Evolutionary conservation across 2,329 filamentous ascomycete species (phyloP), one percentile per base, ranked within the genome.

Genomic region (Parastagonospora nodorum): DNA sequence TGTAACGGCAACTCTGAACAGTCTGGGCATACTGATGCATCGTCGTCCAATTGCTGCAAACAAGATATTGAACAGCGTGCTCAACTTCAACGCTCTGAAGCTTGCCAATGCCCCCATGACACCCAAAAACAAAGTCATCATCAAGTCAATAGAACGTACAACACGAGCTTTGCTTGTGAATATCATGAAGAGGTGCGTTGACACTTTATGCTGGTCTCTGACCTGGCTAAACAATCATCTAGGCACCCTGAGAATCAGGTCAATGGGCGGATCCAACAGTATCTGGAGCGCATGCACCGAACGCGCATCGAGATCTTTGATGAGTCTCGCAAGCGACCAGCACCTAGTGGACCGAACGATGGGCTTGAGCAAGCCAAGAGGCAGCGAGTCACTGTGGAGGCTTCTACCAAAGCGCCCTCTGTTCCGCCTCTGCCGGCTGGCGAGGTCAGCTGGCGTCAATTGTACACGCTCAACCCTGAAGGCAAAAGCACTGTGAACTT

Each of bases 81-180:
- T 99, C 60, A 92, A 86, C 72, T 99, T 97, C 81, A 96, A 96
- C 68, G 94, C 94, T 0, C 78, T 97, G 38, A 91, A 89, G 73
- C 83, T 90, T 58, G 90, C 89, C 49, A 88, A 85, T 64, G 84
- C 85, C 2, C 87, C 88, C 3, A 84, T 95, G 78, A 93, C 89
- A 0, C 83, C 90, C 2, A 90, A 87, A 68, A 83, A 84, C 42
- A 91, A 88, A 63, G 88, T 99, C 52, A 85, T 93, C 63, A 83
- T 96, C 54, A 91, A 88, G 74, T 97, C 93, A 5, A 94, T 99
- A 86, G 93, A 97, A 73, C 91, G 96, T 69, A 99, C 94, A 19
- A 89, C 89, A 2, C 85, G 92, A 64, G 86, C 92, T 60, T 78
- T 99, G 40, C 80, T 97, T 33, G 83, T 92, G 45, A 92, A 97